These are phyloP conservation scores for Dillenia turbinata DNA, from an alignment of 164 flowering plant genomes.

Conservation along the genomic window DNA sequence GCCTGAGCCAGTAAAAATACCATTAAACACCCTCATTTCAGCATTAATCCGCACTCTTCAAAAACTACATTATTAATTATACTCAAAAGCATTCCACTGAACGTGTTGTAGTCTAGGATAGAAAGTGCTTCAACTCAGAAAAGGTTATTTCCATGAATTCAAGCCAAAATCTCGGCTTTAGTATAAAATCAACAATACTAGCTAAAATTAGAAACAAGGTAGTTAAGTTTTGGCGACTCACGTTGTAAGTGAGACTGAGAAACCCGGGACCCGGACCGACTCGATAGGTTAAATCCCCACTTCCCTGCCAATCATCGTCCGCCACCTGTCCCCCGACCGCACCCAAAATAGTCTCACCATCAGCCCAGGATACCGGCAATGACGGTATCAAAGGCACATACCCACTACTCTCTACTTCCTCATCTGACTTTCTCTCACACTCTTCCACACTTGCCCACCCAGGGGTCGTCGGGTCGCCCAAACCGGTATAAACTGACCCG, in stretches of 20 bases:
- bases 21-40: slow-evolving; percentile 1
- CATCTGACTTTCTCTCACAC: slow-evolving; percentile 53
- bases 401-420: slow-evolving; percentile 44
- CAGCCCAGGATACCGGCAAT: slow-evolving; percentile 55
- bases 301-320: slow-evolving; percentile 62
- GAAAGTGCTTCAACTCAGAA: too few species aligned
- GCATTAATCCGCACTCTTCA: neutral
- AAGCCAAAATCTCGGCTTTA: too few species aligned
- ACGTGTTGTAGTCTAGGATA: neutral
- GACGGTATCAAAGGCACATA: slow-evolving; percentile 65
- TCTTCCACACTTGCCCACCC: slow-evolving; percentile 60
- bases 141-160: too few species aligned
- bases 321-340: slow-evolving; percentile 57
- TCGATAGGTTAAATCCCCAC: slow-evolving; percentile 34
- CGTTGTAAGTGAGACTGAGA: slow-evolving; percentile 50
- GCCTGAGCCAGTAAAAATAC: slow-evolving; percentile 36
- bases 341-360: slow-evolving; percentile 52
- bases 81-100: neutral
- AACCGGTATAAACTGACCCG: slow-evolving; percentile 49
- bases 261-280: slow-evolving; percentile 75
- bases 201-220: too few species aligned
- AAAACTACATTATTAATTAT: neutral
- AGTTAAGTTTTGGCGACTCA: slow-evolving; percentile 19
- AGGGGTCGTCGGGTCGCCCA: slow-evolving; percentile 75
- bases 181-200: too few species aligned